Conservation (phyloP, 306 rosid species). For the Dryas alaskensis region DNA sequence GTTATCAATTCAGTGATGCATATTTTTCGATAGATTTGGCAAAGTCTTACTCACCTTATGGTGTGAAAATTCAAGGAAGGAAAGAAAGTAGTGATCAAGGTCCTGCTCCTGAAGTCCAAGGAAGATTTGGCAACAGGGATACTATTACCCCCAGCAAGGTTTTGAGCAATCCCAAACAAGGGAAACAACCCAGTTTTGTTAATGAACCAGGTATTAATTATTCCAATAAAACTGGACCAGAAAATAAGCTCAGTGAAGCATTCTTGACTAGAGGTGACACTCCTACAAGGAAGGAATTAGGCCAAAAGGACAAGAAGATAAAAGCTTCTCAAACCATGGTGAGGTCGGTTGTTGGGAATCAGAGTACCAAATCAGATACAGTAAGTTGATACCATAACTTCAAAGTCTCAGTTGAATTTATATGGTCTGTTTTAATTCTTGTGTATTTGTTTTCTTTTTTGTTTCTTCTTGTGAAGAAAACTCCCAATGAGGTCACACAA, state of each 20-base stretch:
- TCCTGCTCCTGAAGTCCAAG: slow-evolving; percentile 1
- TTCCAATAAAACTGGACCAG: slow-evolving; percentile 21
- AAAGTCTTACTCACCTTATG: slow-evolving; percentile 33
- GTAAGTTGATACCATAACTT: slow-evolving; percentile 30
- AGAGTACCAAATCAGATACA: slow-evolving; percentile 20
- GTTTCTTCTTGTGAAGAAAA: not conserved
- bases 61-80: not conserved
- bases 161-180: slow-evolving; percentile 18
- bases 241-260: slow-evolving; percentile 29
- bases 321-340: slow-evolving; percentile 12
- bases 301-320: slow-evolving; percentile 16
- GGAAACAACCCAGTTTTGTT: slow-evolving; percentile 14
- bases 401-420: not conserved
- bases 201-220: slow-evolving; percentile 15
- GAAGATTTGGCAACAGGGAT: slow-evolving; percentile 2
- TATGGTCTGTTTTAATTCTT: not conserved
- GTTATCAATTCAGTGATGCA: slow-evolving; percentile 49
- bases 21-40: slow-evolving; percentile 66
- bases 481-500: no score
- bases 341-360: slow-evolving; percentile 20
- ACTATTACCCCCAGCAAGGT: not conserved
- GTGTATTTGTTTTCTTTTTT: not conserved
- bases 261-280: slow-evolving; percentile 26
- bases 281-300: slow-evolving; percentile 25
- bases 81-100: slow-evolving; percentile 12